Evolutionary conservation across 305 asterid genomes (phyloP).

Genomic region (Fraxinus ornus): DNA sequence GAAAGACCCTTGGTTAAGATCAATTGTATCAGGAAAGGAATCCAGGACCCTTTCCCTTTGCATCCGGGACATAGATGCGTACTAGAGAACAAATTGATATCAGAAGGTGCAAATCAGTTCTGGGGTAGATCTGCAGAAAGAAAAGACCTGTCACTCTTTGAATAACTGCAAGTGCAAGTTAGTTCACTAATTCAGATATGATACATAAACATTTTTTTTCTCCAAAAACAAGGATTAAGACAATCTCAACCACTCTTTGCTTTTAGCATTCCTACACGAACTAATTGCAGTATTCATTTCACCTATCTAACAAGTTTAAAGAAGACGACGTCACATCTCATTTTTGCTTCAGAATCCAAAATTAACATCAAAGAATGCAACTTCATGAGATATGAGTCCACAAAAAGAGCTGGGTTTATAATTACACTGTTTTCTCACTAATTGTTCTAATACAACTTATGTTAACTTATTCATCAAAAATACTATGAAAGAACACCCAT

Average conservation of each 20-base stretch:
- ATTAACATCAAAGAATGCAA: background rate
- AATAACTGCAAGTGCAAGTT: background rate
- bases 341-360: background rate
- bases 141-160: background rate
- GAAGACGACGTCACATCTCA: background rate
- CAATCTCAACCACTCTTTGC: background rate
- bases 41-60: conserved; percentile 62
- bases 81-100: conserved; percentile 11
- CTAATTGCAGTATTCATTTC: background rate
- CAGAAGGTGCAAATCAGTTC: conserved; percentile 1
- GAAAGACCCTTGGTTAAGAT: conserved; percentile 65
- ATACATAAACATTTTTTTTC: background rate
- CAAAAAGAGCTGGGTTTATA: background rate
- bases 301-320: background rate
- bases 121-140: conserved; percentile 22
- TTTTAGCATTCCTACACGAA: background rate
- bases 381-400: background rate
- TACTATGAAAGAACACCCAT: background rate
- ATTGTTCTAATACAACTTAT: background rate
- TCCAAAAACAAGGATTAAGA: background rate
- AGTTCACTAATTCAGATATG: background rate
- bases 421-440: background rate
- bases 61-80: conserved; percentile 35
- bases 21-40: conserved; percentile 68
- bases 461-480: background rate